These are phyloP conservation scores for Geotrichum carabidarum DNA, from an alignment of 1,139 yeast species.

Conservation along the genomic window DNA sequence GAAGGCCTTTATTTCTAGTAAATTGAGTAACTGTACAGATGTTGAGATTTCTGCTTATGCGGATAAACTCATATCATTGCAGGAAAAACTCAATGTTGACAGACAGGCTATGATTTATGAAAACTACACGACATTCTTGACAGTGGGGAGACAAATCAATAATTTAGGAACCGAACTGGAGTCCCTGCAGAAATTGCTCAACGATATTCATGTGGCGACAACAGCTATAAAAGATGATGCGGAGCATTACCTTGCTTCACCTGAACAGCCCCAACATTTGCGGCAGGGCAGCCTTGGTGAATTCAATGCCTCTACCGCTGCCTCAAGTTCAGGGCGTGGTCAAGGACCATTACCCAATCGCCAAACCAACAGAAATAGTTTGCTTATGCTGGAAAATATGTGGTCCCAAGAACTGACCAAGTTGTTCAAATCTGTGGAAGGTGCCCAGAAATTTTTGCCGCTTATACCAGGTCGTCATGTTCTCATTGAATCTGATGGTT, in stretches of 20 bases:
- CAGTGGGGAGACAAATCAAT: conserved; percentile 59
- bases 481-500: conserved; percentile 70
- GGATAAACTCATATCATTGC: conserved; percentile 50
- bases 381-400: conserved; percentile 65
- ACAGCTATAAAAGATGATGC: conserved; percentile 68
- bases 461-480: conserved; percentile 78
- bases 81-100: conserved; percentile 53
- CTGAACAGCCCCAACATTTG: too few species aligned
- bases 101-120: conserved; percentile 60
- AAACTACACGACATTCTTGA: conserved; percentile 66
- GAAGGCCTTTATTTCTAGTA: conserved; percentile 47
- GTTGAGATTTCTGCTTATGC: conserved; percentile 68
- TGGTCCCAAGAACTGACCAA: conserved; percentile 74
- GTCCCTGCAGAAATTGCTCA: conserved; percentile 54
- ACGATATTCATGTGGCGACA: conserved; percentile 58
- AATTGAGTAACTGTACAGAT: conserved; percentile 64
- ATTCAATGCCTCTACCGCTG: conserved; percentile 20
- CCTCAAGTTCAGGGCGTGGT: not conserved
- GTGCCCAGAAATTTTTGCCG: conserved; percentile 76
- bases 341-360: not conserved
- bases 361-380: conserved; percentile 54
- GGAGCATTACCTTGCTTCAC: conserved; percentile 29
- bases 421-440: conserved; percentile 78
- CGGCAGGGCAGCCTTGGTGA: too few species aligned
- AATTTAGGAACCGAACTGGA: conserved; percentile 61